Percentiles rank a stretch among this genome's conserved stretches.
These are phyloP conservation scores for Vachellia pachyceras DNA, from an alignment of 306 rosid genomes.

Conservation along the genomic window DNA sequence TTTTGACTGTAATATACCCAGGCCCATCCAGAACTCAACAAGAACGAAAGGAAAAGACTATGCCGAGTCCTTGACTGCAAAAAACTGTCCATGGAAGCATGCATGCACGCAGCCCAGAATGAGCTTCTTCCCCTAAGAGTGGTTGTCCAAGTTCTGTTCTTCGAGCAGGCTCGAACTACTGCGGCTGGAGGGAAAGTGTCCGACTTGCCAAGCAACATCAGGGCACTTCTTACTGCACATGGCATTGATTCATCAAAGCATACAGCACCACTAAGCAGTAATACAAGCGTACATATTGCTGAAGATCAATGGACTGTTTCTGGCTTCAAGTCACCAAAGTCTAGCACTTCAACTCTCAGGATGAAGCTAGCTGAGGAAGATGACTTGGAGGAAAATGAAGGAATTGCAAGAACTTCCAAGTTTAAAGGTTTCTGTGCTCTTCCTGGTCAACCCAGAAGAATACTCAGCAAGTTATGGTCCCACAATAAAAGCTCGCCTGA, in stretches of 20 bases:
- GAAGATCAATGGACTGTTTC: conserved; percentile 95
- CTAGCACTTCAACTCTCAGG: conserved; percentile 75
- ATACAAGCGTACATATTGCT: conserved; percentile 58
- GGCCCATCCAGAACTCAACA: conserved; percentile 94
- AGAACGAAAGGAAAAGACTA: conserved; percentile 91
- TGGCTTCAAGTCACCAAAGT: conserved; percentile 82
- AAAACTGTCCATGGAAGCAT: conserved; percentile 91
- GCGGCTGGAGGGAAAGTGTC: conserved; percentile 75
- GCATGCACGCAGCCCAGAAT: conserved; percentile 99
- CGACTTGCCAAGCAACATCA: conserved; percentile 81
- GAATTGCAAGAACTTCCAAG: conserved; percentile 62
- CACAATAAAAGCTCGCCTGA: conserved; percentile 69
- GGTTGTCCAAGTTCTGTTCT: conserved; percentile 98
- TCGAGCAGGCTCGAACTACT: conserved; percentile 90
- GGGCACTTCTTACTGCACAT: conserved; percentile 78
- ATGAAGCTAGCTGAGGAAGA: conserved; percentile 97
- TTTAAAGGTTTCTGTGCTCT: conserved; percentile 69
- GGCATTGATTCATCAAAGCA: conserved; percentile 81
- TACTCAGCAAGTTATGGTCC: conserved; percentile 91
- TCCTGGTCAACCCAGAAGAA: conserved; percentile 84
- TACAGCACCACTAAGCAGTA: conserved; percentile 65
- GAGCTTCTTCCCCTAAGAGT: conserved; percentile 93
- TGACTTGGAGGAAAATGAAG: conserved; percentile 65
- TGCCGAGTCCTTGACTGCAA: conserved; percentile 93
- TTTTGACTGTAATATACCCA: conserved; percentile 45